Evolutionary conservation across 306 rosid genomes (phyloP), one percentile per base, ranked within the genome.

Genomic region (Echinosophora koreensis): DNA sequence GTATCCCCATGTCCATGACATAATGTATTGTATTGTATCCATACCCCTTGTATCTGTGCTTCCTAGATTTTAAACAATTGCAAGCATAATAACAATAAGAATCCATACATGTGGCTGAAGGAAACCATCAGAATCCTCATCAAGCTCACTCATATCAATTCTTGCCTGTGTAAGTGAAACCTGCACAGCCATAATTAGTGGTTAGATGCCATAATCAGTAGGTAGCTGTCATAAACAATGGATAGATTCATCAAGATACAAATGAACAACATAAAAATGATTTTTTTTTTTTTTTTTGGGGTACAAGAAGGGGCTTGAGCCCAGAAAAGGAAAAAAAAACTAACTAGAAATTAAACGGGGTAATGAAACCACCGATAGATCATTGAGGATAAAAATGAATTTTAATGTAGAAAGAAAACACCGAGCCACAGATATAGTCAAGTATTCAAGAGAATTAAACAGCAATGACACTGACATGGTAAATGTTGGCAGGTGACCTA

Each of bases 81-180:
- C 65, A 74, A 77, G 77, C 47, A 13, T 39, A 69, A 82, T 9
- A 66, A 74, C 76, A 76, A 76, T 34, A 70, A 73, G 65, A 74
- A 81, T 71, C 68, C 86, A 63, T 95, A 96, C 99, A 64, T 86
- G 94, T 72, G 86, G 86, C 76, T 91, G 98, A 84, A 96, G 98
- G 83, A 92, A 92, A 50, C 99, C 99, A 86, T 96, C 99, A 41
- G 99, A 96, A 83, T 96, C 99, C 83, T 88, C 97, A 57, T 96
- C 99, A 47, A 96, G 96, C 86, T 96, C 99, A 71, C 99, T 96
- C 99, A 92, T 96, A 81, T 96, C 99, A 82, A 96, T 96, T 79
- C 99, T 82, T 41, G 99, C 99, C 80, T 96, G 99, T 2, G 99
- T 96, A 85, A 96, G 97, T 57, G 99, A 96, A 37, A 96, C 99